Conservation (phyloP, 169 alveolate species). For the Miamiensis avidus region DNA sequence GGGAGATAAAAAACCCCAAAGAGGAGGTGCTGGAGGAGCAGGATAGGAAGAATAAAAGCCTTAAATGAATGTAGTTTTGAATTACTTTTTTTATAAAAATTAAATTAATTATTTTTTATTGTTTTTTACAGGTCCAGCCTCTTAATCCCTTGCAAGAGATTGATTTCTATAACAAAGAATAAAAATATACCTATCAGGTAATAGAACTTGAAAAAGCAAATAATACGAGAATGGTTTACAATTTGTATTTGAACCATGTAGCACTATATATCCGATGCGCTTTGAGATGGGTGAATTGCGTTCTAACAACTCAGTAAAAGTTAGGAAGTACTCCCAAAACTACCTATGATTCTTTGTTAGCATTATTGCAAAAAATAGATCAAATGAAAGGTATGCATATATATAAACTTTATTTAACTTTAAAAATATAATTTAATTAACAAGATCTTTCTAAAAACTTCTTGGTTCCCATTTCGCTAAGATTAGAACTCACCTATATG, state of each 20-base stretch:
- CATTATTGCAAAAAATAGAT: neutral
- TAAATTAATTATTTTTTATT: neutral
- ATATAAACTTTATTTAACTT: no score
- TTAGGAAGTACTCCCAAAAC: neutral
- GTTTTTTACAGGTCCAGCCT: constrained; percentile 1
- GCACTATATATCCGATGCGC: constrained; percentile 7
- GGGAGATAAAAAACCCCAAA: constrained; percentile 15
- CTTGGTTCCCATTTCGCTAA: neutral
- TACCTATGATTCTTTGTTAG: neutral
- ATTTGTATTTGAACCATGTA: constrained; percentile 12
- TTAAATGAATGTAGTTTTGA: constrained; percentile 17
- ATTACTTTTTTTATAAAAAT: neutral
- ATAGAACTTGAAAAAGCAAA: constrained; percentile 14
- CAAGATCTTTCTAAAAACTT: neutral
- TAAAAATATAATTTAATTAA: no score
- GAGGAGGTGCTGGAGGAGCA: constrained; percentile 11
- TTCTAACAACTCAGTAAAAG: neutral
- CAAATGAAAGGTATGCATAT: neutral
- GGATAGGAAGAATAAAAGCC: constrained; percentile 11
- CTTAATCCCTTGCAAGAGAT: constrained; percentile 7
- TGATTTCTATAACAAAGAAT: constrained; percentile 7
- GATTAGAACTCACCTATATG: neutral
- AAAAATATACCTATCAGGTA: constrained; percentile 11
- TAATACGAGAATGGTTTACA: constrained; percentile 17
- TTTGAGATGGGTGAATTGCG: constrained; percentile 12